Evolutionary conservation across 345 rosid species (phyloP).

Genomic region (Citrus maxima): DNA sequence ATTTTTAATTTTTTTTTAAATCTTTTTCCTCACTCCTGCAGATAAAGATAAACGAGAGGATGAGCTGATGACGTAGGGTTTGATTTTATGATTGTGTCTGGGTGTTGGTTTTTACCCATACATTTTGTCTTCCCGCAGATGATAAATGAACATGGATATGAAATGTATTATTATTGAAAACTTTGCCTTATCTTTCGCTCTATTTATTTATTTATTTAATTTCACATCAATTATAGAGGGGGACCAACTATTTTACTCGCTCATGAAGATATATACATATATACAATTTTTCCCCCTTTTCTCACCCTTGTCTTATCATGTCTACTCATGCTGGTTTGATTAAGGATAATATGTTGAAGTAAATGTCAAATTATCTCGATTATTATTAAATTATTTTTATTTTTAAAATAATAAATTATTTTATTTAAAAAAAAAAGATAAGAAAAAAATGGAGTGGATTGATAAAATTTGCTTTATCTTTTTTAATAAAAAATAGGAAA

Average conservation of each 20-base stretch:
- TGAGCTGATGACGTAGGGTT: conserved; percentile 20
- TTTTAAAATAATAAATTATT: too few species aligned
- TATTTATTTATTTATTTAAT: not conserved
- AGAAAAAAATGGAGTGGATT: too few species aligned
- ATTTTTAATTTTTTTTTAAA: not conserved
- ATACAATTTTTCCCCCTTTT: not conserved
- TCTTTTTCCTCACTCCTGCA: conserved; percentile 22
- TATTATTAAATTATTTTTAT: too few species aligned
- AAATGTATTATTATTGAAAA: conserved; percentile 6
- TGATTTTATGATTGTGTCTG: conserved; percentile 4
- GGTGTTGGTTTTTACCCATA: not conserved
- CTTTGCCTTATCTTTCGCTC: not conserved
- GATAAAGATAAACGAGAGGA: conserved; percentile 34
- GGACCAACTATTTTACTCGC: conserved; percentile 9
- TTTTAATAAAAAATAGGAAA: too few species aligned
- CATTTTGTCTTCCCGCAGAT: conserved; percentile 4
- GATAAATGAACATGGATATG: conserved; percentile 8
- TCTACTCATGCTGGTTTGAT: not conserved
- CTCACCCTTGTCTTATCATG: not conserved
- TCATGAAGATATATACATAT: not conserved
- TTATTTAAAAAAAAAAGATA: too few species aligned
- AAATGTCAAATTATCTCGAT: too few species aligned
- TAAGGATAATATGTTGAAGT: too few species aligned
- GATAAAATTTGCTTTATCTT: too few species aligned
- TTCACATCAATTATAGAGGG: not conserved